phyloP scores from a whole-genome alignment of 108 stramenopile species.

The Skeletonema costatum region DNA sequence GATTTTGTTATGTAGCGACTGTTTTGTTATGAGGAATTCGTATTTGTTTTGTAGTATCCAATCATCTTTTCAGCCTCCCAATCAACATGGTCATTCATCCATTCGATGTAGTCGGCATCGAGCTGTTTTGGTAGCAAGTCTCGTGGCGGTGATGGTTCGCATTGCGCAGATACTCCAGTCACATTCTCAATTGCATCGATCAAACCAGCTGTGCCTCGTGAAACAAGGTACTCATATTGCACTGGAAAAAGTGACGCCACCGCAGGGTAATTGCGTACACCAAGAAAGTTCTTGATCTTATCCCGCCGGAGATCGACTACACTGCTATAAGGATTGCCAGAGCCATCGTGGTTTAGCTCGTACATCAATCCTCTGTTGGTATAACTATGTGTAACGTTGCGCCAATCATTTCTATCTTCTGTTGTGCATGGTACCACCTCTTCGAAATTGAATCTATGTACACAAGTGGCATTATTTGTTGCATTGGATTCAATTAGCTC shows the following conservation, averaged over 20 bases:
- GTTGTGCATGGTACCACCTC: constrained; percentile 29
- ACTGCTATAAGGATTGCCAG: constrained; percentile 31
- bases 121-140: constrained; percentile 11
- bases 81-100: constrained; percentile 55
- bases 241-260: constrained; percentile 30
- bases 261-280: constrained; percentile 13
- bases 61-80: constrained; percentile 54
- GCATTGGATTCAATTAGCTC: constrained; percentile 21
- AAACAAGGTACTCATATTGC: constrained; percentile 49
- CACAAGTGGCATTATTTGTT: constrained; percentile 19
- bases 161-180: constrained; percentile 41
- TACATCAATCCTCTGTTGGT: constrained; percentile 33
- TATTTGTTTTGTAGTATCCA: constrained; percentile 23
- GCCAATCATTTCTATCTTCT: constrained; percentile 20
- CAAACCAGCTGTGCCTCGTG: constrained; percentile 22
- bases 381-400: constrained; percentile 18
- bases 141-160: constrained; percentile 20
- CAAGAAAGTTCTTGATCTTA: constrained; percentile 56
- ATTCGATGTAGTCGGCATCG: constrained; percentile 38
- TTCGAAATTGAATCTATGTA: constrained; percentile 28
- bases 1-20: not conserved
- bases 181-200: constrained; percentile 39
- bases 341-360: constrained; percentile 48
- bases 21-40: not conserved
- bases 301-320: constrained; percentile 56